Evolutionary conservation across 306 rosid genomes (phyloP), one percentile per base, ranked within the genome.

Genomic region (Nissolia schottii): DNA sequence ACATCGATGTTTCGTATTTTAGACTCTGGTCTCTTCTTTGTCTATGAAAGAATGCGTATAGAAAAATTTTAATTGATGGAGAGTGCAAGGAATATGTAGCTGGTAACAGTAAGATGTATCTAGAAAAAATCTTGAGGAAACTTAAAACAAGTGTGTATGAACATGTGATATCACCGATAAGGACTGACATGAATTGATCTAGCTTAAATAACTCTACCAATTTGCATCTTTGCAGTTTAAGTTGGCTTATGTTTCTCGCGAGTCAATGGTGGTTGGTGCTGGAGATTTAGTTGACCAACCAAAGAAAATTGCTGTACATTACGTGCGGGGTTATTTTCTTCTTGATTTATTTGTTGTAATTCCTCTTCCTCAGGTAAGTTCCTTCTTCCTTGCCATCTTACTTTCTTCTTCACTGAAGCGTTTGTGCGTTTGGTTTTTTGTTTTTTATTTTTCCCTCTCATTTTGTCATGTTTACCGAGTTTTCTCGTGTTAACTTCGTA

Each of bases 211-310:
- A 77, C 75, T 27, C 40, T 71, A 31, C 15, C 3, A 41, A 22
- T 43, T 49, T 78, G 12, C 54, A 75, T 74, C 59, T 74, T 72
- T 77, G 76, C 94, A 93, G 98, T 93, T 90, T 79, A 87, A 92
- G 87, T 77, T 93, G 86, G 97, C 98, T 62, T 93, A 81, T 79
- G 87, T 93, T 79, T 85, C 90, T 67, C 94, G 87, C 0, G 97
- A 90, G 71, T 79, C 98, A 1, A 81, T 51, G 68, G 93, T 89
- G 56, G 87, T 92, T 63, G 97, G 97, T 77, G 90, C 97, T 62
- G 97, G 97, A 29, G 92, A 82, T 57, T 76, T 92, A 69, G 92
- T 82, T 67, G 97, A 89, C 79, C 87, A 87, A 67, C 97, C 97
- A 25, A 84, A 73, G 67, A 78, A 84, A 79, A 89, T 92, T 56